Percentiles rank a stretch among this genome's conserved stretches.
Evolutionary conservation across 176 grass and related monocot species (phyloP).

Genomic region (Carex scoparia): DNA sequence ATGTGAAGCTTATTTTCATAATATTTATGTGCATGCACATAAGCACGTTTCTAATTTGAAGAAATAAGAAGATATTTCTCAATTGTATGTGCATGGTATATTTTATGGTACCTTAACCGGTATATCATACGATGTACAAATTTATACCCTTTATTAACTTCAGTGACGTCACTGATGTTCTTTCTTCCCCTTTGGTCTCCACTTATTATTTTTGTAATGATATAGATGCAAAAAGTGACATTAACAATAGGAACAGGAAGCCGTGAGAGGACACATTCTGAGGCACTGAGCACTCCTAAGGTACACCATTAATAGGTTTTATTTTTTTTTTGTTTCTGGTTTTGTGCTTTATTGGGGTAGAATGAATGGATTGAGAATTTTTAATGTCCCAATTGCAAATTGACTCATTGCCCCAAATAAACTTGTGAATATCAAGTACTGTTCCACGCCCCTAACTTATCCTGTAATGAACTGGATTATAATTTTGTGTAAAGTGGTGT

Average conservation of each 20-base stretch:
- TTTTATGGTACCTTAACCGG: background rate
- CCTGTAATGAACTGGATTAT: background rate
- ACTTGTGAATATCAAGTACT: background rate
- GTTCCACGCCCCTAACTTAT: background rate
- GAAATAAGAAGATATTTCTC: background rate
- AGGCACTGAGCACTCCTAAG: constrained; percentile 83
- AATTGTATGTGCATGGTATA: background rate
- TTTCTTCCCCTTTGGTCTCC: background rate
- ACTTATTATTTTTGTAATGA: constrained; percentile 22
- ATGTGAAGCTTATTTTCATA: background rate
- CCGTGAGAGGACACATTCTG: constrained; percentile 69
- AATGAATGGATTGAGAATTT: background rate
- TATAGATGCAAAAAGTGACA: constrained; percentile 83
- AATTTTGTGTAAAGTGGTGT: background rate
- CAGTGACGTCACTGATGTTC: background rate
- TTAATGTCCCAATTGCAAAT: background rate
- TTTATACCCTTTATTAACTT: background rate
- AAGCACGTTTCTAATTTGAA: background rate
- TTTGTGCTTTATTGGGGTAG: background rate
- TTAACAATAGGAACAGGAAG: constrained; percentile 73
- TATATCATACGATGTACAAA: background rate
- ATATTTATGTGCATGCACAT: background rate
- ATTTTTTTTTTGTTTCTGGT: background rate
- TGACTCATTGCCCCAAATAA: background rate
- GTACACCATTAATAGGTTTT: constrained; percentile 28